Base-by-base conservation (phyloP, 352 stramenopile genomes). In the Peronospora tabacina region DNA sequence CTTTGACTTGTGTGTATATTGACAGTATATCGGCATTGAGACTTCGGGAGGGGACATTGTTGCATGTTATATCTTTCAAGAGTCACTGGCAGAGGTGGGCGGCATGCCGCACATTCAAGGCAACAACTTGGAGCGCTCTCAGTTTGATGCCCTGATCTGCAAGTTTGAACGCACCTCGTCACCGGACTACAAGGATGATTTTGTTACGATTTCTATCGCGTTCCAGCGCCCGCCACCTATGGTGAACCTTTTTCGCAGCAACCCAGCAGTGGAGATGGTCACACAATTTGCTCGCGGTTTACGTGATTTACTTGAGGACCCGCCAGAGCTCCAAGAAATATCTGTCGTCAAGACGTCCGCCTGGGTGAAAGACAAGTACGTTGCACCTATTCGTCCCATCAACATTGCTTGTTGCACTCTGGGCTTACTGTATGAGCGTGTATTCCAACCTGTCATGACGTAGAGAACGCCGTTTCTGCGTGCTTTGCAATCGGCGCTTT, bases 291-390 rank as follows among this genome's bases (percentile, higher is more conserved):
- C 82, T 13, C 80, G 79, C 5, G 82, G 82, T 3, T 66, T 91
- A 13, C 78, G 78, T 6, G 81, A 91, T 16, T 61, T 89, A 24
- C 64, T 94, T 0, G 76, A 90, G 53, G 77, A 90, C 32, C 80
- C 82, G 12, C 75, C 75, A 16, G 79, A 89, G 61, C 72, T 72
- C 0, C 78, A 90, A 47, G 76, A 88, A 46, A 87, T 89, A 51
- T 86, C 79, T 26, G 75, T 89, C 9, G 82, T 87, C 35, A 83
- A 85, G 49, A 87, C 82, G 5, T 87, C 78, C 11, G 76, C 76
- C 28, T 92, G 76, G 78, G 76, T 92, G 38, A 84, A 88, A 60
- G 80, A 91, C 72, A 82, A 85, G 72, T 83, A 79, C 54, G 67
- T 59, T 58, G 33, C 17, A 17, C 13, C 28, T 39, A 10, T 17